Evolutionary conservation across 257 asterid species (phyloP), one percentile per base, ranked within the genome.

Genomic region (Misopates orontium): DNA sequence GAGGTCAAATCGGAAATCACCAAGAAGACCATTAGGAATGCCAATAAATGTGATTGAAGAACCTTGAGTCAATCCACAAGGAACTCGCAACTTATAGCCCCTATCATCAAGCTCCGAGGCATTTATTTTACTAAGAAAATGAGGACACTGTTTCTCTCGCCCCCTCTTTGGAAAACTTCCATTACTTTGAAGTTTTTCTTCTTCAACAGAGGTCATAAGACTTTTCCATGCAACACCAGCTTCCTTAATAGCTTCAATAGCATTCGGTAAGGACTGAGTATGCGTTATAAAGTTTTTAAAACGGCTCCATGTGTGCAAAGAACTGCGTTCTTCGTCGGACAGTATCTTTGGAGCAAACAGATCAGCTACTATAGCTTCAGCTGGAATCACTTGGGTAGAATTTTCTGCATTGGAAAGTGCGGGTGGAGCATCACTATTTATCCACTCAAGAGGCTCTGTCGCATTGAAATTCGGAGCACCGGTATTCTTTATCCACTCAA

Each of bases 1-100:
- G 75, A 90, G 61, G 73, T 94, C 98, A 55, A 94, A 76, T 68
- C 81, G 83, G 73, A 94, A 90, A 70, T 86, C 79, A 66, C 99
- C 99, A 73, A 87, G 90, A 73, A 93, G 90, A 32, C 98, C 98
- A 83, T 79, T 84, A 14, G 98, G 97, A 71, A 90, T 86, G 70
- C 99, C 95, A 44, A 90, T 90, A 60, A 94, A 66, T n/a, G 99
- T 90, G 73, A 94, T 82, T 24, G 99, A 94, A 62, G 99, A 90
- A 48, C 96, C 98, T 78, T 88, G 96, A 74, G 96, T 90, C 79
- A 94, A 73, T 39, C 99, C 99, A 78, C 99, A 94, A 70, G 98
- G 98, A 67, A 90, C 83, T 61, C 73, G 79, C 81, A 90, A 68
- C 86, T 77, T 84, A 76, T 78, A 90, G 65, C 83, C 85, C 12